A percentile compares a stretch with the other conserved stretches of the same genome.
These are phyloP conservation scores for Boletellus ananiceps DNA, from an alignment of 768 basidiomycete species.

Conservation along the genomic window DNA sequence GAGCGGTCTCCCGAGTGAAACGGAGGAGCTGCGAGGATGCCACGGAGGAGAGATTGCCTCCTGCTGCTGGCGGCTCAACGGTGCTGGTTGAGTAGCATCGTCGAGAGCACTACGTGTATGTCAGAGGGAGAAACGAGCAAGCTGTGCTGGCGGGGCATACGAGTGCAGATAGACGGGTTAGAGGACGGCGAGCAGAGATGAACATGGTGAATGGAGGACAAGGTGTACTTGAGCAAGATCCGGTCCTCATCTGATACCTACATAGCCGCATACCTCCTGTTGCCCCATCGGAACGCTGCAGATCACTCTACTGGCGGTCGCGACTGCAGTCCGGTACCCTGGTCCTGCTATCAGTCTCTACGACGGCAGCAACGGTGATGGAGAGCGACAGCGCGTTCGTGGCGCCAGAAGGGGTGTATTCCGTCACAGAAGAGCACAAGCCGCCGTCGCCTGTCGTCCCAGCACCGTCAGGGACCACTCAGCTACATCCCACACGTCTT, in stretches of 20 bases:
- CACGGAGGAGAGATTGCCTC: conserved; percentile 70
- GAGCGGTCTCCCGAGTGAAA: conserved; percentile 60
- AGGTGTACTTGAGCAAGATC: conserved; percentile 24
- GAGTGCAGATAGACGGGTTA: conserved; percentile 13
- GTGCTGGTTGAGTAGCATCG: conserved; percentile 50
- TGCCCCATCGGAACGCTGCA: background rate
- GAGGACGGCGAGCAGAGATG: conserved; percentile 16
- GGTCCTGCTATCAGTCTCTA: conserved; percentile 3
- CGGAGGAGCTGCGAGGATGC: conserved; percentile 64
- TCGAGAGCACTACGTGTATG: conserved; percentile 5
- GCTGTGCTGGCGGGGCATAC: conserved; percentile 12
- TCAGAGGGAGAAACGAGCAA: background rate
- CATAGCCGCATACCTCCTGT: conserved; percentile 7
- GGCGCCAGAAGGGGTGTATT: conserved; percentile 87
- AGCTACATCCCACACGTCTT: conserved; percentile 55
- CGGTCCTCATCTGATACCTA: conserved; percentile 11
- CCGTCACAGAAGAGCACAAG: conserved; percentile 83
- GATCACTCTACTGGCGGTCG: background rate
- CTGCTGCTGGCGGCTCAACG: conserved; percentile 67
- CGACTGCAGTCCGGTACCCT: too few relatives aligned
- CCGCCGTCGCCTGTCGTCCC: conserved; percentile 46
- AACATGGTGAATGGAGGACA: conserved; percentile 20
- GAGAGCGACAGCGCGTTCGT: conserved; percentile 84
- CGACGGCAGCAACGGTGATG: conserved; percentile 38
- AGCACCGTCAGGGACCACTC: conserved; percentile 33